These are phyloP conservation scores for Teratosphaeriaceae sp. DNA, from an alignment of 2,329 filamentous ascomycete genomes.

Conservation along the genomic window DNA sequence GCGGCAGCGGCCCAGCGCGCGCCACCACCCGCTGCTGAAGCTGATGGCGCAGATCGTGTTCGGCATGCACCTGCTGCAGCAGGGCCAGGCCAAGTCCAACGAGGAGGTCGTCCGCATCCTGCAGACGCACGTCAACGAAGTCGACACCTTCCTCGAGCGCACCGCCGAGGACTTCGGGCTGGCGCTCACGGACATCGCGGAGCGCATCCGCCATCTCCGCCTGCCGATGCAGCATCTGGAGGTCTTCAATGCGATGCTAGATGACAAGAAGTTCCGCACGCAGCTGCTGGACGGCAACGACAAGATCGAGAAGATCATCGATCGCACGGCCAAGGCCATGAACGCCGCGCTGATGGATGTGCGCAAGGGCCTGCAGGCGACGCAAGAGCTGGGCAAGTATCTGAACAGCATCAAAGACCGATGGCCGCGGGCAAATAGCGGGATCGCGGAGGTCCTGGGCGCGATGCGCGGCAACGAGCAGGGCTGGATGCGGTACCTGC, in stretches of 20 bases:
- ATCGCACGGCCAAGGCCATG: slow-evolving; percentile 68
- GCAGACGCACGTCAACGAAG: slow-evolving; percentile 86
- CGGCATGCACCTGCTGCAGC: slow-evolving; percentile 79
- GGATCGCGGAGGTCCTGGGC: slow-evolving; percentile 67
- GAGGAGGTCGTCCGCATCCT: slow-evolving; percentile 82
- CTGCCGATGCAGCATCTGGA: slow-evolving; percentile 75
- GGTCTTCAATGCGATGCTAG: slow-evolving; percentile 81
- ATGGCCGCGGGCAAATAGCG: slow-evolving; percentile 50
- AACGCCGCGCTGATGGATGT: slow-evolving; percentile 75
- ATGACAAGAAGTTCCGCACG: slow-evolving; percentile 72
- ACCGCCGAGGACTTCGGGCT: slow-evolving; percentile 78
- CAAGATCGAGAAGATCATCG: slow-evolving; percentile 81
- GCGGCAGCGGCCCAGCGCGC: slow-evolving; percentile 67
- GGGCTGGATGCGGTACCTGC: slow-evolving; percentile 78
- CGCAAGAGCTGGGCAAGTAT: slow-evolving; percentile 70
- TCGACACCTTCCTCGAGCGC: slow-evolving; percentile 83
- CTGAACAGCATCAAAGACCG: slow-evolving; percentile 52
- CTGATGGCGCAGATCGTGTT: slow-evolving; percentile 89
- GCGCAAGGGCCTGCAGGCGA: slow-evolving; percentile 67
- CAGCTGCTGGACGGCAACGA: slow-evolving; percentile 84
- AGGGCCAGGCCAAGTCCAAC: slow-evolving; percentile 81
- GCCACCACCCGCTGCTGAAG: slow-evolving; percentile 83
- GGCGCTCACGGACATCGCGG: slow-evolving; percentile 70
- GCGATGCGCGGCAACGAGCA: slow-evolving; percentile 92
- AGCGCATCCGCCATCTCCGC: slow-evolving; percentile 72